Conservation (phyloP, 139 green algal genomes). For the Micractinium conductrix region DNA sequence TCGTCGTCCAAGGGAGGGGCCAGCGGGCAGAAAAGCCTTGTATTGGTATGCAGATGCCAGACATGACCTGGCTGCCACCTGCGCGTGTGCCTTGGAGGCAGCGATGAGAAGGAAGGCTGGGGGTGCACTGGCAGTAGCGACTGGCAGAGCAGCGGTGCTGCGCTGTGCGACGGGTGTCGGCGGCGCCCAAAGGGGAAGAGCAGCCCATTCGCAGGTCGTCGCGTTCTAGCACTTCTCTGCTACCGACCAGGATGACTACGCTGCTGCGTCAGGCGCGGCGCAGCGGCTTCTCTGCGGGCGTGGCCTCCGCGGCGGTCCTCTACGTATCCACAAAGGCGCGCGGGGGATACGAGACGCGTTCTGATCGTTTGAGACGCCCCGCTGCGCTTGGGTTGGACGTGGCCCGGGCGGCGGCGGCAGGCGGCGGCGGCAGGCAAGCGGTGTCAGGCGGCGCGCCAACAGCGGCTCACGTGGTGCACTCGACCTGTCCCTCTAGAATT, state of each 20-base stretch:
- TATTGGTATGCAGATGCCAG: too few species aligned
- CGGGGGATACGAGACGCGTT: neutral
- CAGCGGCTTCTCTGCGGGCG: neutral
- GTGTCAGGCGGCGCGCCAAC: neutral
- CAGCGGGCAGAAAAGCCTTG: too few species aligned
- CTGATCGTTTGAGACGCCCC: neutral
- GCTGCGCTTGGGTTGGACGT: neutral
- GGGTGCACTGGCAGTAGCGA: too few species aligned
- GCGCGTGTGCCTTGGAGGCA: too few species aligned
- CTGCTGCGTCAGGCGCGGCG: neutral
- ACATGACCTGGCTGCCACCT: too few species aligned
- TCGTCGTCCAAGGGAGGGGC: too few species aligned
- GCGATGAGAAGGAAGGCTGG: too few species aligned
- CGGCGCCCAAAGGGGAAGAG: neutral
- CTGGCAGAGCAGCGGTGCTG: too few species aligned
- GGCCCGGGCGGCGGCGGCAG: neutral
- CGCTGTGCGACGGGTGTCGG: neutral
- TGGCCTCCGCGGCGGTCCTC: neutral
- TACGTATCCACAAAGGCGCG: slow-evolving; percentile 17
- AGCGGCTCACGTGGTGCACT: too few species aligned
- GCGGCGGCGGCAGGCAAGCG: neutral
- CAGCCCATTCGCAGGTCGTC: too few species aligned
- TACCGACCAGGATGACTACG: neutral
- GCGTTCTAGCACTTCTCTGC: neutral
- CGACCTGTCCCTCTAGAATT: too few species aligned